Percentiles rank a stretch among this genome's conserved stretches.
phyloP scores from a whole-genome alignment of 2,329 filamentous ascomycete genomes.

The Penicillium concentricum region DNA sequence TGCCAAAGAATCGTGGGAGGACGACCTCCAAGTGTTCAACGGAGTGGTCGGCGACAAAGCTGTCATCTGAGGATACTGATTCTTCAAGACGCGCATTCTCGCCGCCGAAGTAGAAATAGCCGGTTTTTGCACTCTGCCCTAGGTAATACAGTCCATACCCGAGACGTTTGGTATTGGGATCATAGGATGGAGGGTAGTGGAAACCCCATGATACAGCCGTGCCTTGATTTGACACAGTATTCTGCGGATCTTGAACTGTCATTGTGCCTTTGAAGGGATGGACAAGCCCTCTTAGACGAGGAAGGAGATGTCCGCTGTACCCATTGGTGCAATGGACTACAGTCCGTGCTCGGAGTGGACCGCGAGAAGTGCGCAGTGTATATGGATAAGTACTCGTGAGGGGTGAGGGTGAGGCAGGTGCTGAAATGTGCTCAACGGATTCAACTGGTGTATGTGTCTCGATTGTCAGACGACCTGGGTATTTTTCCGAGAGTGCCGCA shows the following conservation, averaged over 20 bases:
- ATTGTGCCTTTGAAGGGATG: constrained; percentile 45
- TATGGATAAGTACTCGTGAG: constrained; percentile 23
- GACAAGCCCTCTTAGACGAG: constrained; percentile 37
- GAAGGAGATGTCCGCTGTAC: constrained; percentile 44
- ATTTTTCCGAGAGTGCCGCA: constrained; percentile 21
- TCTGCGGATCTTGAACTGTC: constrained; percentile 40
- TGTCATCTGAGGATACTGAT: constrained; percentile 25
- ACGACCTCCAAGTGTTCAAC: constrained; percentile 19
- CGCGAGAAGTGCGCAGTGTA: constrained; percentile 37
- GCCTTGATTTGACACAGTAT: constrained; percentile 20
- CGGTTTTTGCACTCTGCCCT: constrained; percentile 26
- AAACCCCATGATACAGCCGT: constrained; percentile 30
- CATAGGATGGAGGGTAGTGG: constrained; percentile 27
- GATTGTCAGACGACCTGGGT: constrained; percentile 27
- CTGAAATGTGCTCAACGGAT: constrained; percentile 19
- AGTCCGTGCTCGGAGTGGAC: constrained; percentile 33
- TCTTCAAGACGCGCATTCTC: constrained; percentile 22
- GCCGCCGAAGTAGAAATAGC: constrained; percentile 30
- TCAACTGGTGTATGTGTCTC: constrained; percentile 34
- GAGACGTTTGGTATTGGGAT: constrained; percentile 15
- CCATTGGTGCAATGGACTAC: constrained; percentile 48
- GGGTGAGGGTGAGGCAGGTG: constrained; percentile 1
- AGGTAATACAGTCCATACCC: constrained; percentile 28
- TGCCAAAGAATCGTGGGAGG: constrained; percentile 23
- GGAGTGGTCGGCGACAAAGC: constrained; percentile 14